Evolutionary conservation across 2,329 filamentous ascomycete species (phyloP).

Genomic region (Rugonectria rugulosa): DNA sequence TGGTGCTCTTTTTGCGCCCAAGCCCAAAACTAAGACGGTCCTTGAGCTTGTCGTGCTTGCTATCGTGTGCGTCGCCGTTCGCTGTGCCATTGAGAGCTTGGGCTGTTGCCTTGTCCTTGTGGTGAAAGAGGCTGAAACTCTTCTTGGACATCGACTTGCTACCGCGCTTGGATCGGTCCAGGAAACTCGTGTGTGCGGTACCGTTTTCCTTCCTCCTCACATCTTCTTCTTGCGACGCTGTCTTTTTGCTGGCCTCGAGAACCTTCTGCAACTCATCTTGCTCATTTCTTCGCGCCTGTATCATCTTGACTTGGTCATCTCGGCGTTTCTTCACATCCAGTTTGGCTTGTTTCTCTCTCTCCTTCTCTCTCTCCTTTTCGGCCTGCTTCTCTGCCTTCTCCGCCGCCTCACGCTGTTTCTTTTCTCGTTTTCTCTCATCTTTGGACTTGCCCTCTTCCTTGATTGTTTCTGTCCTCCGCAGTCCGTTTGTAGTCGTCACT

Average conservation of each 20-base stretch:
- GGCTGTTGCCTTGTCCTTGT: slow-evolving; percentile 56
- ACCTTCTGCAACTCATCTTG: slow-evolving; percentile 69
- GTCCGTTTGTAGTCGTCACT: slow-evolving; percentile 21
- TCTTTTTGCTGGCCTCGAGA: slow-evolving; percentile 71
- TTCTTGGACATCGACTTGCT: slow-evolving; percentile 83
- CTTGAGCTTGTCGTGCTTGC: slow-evolving; percentile 61
- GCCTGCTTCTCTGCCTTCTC: slow-evolving; percentile 67
- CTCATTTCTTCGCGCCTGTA: slow-evolving; percentile 60
- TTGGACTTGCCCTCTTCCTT: slow-evolving; percentile 54
- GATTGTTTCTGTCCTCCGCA: slow-evolving; percentile 32
- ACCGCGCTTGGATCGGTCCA: slow-evolving; percentile 73
- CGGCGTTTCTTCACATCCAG: slow-evolving; percentile 51
- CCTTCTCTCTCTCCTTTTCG: slow-evolving; percentile 44
- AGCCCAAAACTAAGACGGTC: slow-evolving; percentile 73
- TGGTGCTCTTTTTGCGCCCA: slow-evolving; percentile 75
- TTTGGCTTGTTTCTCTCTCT: slow-evolving; percentile 52
- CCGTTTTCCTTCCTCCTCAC: slow-evolving; percentile 50
- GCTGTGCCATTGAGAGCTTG: slow-evolving; percentile 30
- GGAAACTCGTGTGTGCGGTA: slow-evolving; percentile 53
- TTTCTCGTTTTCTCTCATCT: slow-evolving; percentile 70
- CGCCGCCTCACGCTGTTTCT: slow-evolving; percentile 68
- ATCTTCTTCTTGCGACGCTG: slow-evolving; percentile 62
- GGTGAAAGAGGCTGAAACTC: slow-evolving; percentile 70
- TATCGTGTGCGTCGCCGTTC: slow-evolving; percentile 32
- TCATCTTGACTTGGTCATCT: slow-evolving; percentile 64